Evolutionary conservation across 768 basidiomycete genomes (phyloP).

Genomic region (Termitomyces sp.): DNA sequence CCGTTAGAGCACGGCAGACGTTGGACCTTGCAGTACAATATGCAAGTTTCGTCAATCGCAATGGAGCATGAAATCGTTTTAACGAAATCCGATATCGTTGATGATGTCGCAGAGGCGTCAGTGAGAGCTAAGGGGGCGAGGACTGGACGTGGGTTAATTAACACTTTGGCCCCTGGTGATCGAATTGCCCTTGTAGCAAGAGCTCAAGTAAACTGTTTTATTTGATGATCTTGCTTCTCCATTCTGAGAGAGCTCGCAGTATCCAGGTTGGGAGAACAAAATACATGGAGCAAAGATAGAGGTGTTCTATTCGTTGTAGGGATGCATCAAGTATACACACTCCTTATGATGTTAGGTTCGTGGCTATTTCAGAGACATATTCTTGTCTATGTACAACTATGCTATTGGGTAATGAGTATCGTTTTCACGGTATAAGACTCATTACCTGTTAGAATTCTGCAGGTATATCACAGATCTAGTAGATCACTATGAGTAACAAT

Average conservation of each 20-base stretch:
- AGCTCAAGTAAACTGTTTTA: slow-evolving; percentile 18
- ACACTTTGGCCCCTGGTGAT: slow-evolving; percentile 16
- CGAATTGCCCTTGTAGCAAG: slow-evolving; percentile 20
- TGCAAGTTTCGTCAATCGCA: slow-evolving; percentile 15
- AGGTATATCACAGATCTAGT: too few relatives aligned
- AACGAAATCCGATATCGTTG: slow-evolving; percentile 10
- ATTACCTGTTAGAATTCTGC: too few relatives aligned
- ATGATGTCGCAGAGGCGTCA: slow-evolving; percentile 8
- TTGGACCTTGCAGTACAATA: slow-evolving; percentile 25
- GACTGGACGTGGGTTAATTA: slow-evolving; percentile 15
- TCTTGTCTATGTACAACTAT: too few relatives aligned
- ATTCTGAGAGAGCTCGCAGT: slow-evolving; percentile 11
- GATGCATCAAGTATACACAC: not conserved
- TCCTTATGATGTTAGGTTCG: too few relatives aligned
- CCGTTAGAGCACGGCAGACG: slow-evolving; percentile 5
- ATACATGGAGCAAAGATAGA: slow-evolving; percentile 18
- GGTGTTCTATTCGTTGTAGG: slow-evolving; percentile 19
- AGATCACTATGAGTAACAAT: too few relatives aligned
- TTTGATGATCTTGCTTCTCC: not conserved
- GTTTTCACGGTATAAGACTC: too few relatives aligned
- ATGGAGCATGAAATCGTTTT: slow-evolving; percentile 19
- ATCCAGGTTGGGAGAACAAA: slow-evolving; percentile 23
- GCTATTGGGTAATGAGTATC: too few relatives aligned
- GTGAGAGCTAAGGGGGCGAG: slow-evolving; percentile 11
- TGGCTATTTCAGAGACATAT: too few relatives aligned